Base-by-base conservation (phyloP, 768 basidiomycete species). In the Suillus cothurnatus region DNA sequence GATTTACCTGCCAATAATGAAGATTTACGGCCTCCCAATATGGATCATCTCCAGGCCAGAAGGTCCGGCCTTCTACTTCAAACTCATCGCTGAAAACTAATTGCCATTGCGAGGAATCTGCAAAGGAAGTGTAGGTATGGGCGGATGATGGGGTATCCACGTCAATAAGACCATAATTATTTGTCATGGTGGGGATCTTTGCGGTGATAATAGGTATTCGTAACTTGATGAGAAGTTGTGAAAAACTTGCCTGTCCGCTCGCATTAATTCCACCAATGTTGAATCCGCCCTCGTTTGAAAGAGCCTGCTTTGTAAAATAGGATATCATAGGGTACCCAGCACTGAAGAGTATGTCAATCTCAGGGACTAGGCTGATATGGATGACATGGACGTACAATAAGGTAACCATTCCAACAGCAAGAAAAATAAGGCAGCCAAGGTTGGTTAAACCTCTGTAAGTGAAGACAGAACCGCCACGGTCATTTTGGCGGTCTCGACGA, bases 21-120 rank as follows among this genome's bases (percentile, higher is more conserved):
- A 94, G 81, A 77, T 93, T 84, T 3, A 82, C 88, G 47, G 92
- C 93, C 75, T 94, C 92, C 93, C 93, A 94, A 74, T 90, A 95
- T 8, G 94, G 91, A 76, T 96, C 94, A 74, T 95, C 93, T 26
- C 85, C 84, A n/a, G 74, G 63, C 93, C 93, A 58, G 74, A 95
- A 95, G 0, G 90, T 85, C 43, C 95, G 86, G 19, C 91, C 89
- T 6, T 90, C 88, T 9, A 79, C 80, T 65, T 96, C 88, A 77
- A 96, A 96, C 76, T 96, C 95, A 76, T 96, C 94, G 47, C 91
- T 93, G 75, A 94, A 95, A 4, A 94, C 88, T 15, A 97, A 83
- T 63, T 88, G 86, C 75, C 68, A 83, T 61, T 83, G 76, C 12
- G 80, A 78, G 28, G 89, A 83, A 69, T 89, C 82, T 23, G 74